Conservation (phyloP, 805 yeast genomes). For the Candida golubevii region DNA sequence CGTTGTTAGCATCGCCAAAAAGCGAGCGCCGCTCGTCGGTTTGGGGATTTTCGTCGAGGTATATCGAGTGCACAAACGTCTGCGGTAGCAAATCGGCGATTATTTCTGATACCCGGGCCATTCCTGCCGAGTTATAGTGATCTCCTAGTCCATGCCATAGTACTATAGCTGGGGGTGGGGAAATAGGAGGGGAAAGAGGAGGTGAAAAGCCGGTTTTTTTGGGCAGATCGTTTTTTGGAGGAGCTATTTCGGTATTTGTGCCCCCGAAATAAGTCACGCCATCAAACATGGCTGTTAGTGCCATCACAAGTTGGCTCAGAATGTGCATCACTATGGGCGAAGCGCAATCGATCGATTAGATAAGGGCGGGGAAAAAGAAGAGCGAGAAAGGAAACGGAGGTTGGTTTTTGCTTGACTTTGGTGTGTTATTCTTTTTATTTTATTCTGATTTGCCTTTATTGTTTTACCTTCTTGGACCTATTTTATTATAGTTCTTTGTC, state of each 20-base stretch:
- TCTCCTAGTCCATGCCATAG: conserved; percentile 89
- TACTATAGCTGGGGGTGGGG: conserved; percentile 43
- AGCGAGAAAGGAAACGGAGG: background rate
- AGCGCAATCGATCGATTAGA: too few relatives aligned
- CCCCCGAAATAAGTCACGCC: too few relatives aligned
- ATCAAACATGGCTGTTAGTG: conserved; percentile 1
- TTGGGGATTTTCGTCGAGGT: conserved; percentile 44
- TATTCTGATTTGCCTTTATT: too few relatives aligned
- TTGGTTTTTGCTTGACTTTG: too few relatives aligned
- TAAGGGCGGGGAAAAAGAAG: background rate
- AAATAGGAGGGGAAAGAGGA: too few relatives aligned
- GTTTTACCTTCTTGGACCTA: too few relatives aligned
- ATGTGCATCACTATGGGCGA: conserved; percentile 1
- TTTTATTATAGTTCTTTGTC: too few relatives aligned
- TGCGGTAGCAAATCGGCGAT: conserved; percentile 47
- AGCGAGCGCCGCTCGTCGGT: conserved; percentile 54
- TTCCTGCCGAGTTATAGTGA: conserved; percentile 57
- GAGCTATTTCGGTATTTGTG: background rate
- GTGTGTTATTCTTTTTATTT: too few relatives aligned
- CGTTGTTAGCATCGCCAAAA: conserved; percentile 54
- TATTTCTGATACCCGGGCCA: conserved; percentile 42
- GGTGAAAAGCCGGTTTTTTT: background rate
- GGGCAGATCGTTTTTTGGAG: background rate
- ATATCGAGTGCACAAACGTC: conserved; percentile 49
- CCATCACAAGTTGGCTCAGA: conserved; percentile 6